phyloP scores from a whole-genome alignment of 2,329 filamentous ascomycete genomes.

The Spiromastix sp. region DNA sequence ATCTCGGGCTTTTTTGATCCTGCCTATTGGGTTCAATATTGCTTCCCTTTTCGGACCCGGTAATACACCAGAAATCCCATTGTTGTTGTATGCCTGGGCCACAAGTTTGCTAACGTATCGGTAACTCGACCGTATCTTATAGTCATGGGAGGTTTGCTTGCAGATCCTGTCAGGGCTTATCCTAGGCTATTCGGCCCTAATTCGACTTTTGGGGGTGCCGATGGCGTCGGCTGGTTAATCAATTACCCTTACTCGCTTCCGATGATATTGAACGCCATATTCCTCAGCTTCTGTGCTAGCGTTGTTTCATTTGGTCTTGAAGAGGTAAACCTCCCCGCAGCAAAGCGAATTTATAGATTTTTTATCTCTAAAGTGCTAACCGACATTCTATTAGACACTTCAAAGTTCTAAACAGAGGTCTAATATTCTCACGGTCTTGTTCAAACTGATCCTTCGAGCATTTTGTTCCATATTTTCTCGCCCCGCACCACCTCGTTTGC shows the following conservation, averaged over 20 bases:
- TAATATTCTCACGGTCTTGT: constrained; percentile 31
- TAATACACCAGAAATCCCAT: constrained; percentile 19
- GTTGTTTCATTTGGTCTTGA: constrained; percentile 54
- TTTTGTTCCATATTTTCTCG: constrained; percentile 18
- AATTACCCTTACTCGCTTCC: constrained; percentile 59
- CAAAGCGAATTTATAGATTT: background rate
- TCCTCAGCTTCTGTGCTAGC: constrained; percentile 45
- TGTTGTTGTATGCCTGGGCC: constrained; percentile 20
- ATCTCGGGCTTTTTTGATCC: constrained; percentile 45
- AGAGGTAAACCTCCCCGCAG: constrained; percentile 33
- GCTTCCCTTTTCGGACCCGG: constrained; percentile 43
- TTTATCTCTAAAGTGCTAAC: background rate
- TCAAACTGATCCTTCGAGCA: constrained; percentile 20
- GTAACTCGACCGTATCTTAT: background rate
- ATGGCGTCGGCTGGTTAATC: constrained; percentile 51
- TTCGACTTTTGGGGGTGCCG: constrained; percentile 44
- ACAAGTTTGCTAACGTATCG: constrained; percentile 25
- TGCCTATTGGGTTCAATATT: constrained; percentile 59
- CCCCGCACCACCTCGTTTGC: constrained; percentile 24
- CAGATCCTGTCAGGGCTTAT: constrained; percentile 55
- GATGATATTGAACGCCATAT: constrained; percentile 53
- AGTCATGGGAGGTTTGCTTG: constrained; percentile 55
- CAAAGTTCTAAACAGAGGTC: constrained; percentile 36
- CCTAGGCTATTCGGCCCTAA: constrained; percentile 52
- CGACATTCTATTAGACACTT: constrained; percentile 36